These are phyloP conservation scores for Groenewaldozyma sp. DNA, from an alignment of 1,139 yeast genomes.

Conservation along the genomic window DNA sequence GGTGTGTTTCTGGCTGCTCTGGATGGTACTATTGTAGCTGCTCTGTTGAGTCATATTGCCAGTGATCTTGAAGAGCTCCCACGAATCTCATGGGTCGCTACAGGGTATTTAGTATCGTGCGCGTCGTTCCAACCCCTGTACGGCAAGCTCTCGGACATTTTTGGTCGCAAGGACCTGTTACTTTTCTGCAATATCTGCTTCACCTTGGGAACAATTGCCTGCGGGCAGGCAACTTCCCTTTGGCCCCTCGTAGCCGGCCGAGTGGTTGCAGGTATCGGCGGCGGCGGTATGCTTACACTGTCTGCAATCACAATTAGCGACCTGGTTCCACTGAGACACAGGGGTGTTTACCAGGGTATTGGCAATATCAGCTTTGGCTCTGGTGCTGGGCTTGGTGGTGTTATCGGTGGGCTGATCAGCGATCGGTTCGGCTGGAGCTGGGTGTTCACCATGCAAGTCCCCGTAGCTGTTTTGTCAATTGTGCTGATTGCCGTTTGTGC, in stretches of 20 bases:
- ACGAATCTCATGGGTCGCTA: slow-evolving; percentile 50
- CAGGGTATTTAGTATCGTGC: slow-evolving; percentile 50
- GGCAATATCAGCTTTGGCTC: slow-evolving; percentile 57
- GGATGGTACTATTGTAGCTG: slow-evolving; percentile 59
- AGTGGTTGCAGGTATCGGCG: slow-evolving; percentile 54
- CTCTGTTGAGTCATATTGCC: slow-evolving; percentile 53
- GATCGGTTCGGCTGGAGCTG: slow-evolving; percentile 75
- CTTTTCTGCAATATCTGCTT: slow-evolving; percentile 42
- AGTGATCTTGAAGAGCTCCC: slow-evolving; percentile 49
- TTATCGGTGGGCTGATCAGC: slow-evolving; percentile 61
- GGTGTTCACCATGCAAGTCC: slow-evolving; percentile 54
- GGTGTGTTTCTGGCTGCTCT: slow-evolving; percentile 50
- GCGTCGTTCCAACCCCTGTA: slow-evolving; percentile 68
- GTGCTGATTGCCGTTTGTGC: slow-evolving; percentile 24
- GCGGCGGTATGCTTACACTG: slow-evolving; percentile 52
- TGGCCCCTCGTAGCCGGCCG: slow-evolving; percentile 48
- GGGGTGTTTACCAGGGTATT: slow-evolving; percentile 54
- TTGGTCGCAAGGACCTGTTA: slow-evolving; percentile 57
- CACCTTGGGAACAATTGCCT: slow-evolving; percentile 46
- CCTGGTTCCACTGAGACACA: slow-evolving; percentile 45
- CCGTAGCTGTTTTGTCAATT: slow-evolving; percentile 49
- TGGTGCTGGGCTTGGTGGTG: slow-evolving; percentile 66
- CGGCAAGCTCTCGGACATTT: slow-evolving; percentile 79
- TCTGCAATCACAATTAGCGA: slow-evolving; percentile 50
- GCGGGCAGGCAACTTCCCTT: slow-evolving; percentile 39